These are phyloP conservation scores for Capsella bursapastoris DNA, from an alignment of 345 rosid genomes.

Conservation along the genomic window DNA sequence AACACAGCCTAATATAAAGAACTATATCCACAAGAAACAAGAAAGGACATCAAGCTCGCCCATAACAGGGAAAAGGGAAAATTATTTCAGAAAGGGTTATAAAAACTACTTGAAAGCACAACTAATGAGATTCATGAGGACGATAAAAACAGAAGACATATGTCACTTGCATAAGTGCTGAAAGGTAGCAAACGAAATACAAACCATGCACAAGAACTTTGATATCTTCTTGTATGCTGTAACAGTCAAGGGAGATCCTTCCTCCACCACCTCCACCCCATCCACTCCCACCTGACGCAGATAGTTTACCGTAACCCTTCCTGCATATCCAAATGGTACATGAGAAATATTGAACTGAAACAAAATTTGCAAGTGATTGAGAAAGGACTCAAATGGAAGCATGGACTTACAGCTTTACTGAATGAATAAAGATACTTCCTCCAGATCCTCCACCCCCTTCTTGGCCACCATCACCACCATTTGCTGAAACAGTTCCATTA, in stretches of 20 bases:
- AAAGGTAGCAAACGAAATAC: slow-evolving; percentile 50
- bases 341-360: slow-evolving; percentile 24
- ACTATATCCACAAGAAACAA: slow-evolving; percentile 11
- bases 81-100: neutral
- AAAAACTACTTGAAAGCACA: slow-evolving; percentile 13
- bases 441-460: slow-evolving; percentile 97
- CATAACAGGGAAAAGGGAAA: neutral
- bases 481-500: slow-evolving; percentile 80
- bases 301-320: slow-evolving; percentile 87
- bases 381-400: slow-evolving; percentile 16
- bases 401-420: slow-evolving; percentile 80
- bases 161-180: slow-evolving; percentile 37
- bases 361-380: slow-evolving; percentile 8
- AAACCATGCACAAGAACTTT: slow-evolving; percentile 88
- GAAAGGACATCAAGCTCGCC: slow-evolving; percentile 10
- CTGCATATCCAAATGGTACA: slow-evolving; percentile 53
- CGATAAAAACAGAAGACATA: slow-evolving; percentile 11
- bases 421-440: slow-evolving; percentile 73
- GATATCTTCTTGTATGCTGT: slow-evolving; percentile 94
- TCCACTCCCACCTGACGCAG: slow-evolving; percentile 93
- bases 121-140: slow-evolving; percentile 13
- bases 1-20: slow-evolving; percentile 22
- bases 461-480: slow-evolving; percentile 83
- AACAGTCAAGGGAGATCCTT: slow-evolving; percentile 89
- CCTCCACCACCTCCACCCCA: slow-evolving; percentile 99